Evolutionary conservation across 2,329 filamentous ascomycete species (phyloP), one percentile per base, ranked within the genome.

Genomic region (Trichoderma lentiforme): DNA sequence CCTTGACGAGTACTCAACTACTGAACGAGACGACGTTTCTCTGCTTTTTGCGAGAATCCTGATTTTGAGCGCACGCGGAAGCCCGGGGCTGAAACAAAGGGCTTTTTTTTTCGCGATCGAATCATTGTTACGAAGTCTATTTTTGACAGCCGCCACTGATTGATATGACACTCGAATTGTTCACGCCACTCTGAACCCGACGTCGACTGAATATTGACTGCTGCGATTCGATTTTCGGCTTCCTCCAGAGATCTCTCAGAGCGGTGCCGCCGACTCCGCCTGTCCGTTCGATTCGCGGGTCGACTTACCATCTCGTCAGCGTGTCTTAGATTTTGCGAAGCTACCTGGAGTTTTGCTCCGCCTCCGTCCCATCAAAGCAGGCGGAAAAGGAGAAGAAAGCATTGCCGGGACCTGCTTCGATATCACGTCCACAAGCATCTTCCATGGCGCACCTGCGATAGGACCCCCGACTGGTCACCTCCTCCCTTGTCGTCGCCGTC

Each of bases 371-470:
- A 6, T 21, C n/a, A 6, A 21, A 57, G 32, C 64, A n/a, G 32
- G 11, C 47, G 32, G 12, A 34, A 64, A 26, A 56, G 28, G 26
- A 32, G 34, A 32, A 30, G 6, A 14, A 18, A 32, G 53, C 53
- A 24, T 15, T 24, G 9, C 24, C 9, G 43, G 43, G 21, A 12
- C 28, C 24, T 30, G 28, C 24, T 30, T 60, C 53, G 28, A 32
- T 28, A 24, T 21, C 26, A 36, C 24, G 6, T 32, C 21, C 11
- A 36, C 39, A 39, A 53, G 12, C 57, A 21, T 53, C 15, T 69
- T 72, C 70, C 70, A 72, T 72, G 71, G 71, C 71, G 66, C 57
- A 51, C 68, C 47, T 28, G 53, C 66, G 67, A 70, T 72, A 72
- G 60, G 43, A 32, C 32, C 21, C n/a, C 65, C 36, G 71, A 64